Evolutionary conservation across 768 basidiomycete species (phyloP), one percentile per base, ranked within the genome.

Genomic region (Kwoniella sp.): DNA sequence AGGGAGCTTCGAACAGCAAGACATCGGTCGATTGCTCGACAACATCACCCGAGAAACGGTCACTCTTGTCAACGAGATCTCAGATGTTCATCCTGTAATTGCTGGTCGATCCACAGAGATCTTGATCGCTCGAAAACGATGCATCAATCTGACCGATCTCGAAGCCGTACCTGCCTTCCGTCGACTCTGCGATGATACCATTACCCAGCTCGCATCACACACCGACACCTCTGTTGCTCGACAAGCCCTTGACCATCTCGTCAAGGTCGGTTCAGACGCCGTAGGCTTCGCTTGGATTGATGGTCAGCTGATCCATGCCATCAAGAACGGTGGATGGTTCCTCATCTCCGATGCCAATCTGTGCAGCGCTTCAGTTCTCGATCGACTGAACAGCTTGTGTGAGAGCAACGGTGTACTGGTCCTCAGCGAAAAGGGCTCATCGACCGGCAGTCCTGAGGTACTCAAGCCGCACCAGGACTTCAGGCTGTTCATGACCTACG

Each of bases 381-480:
- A 99, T 81, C 86, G 96, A 36, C 86, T 99, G 44, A 99, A 99
- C 79, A 93, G 93, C 29, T 86, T 99, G 10, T 97, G 95, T 77
- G 96, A 99, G 81, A 84, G 85, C 13, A 84, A 89, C 58, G 96
- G 96, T 3, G 83, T 82, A 1, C 81, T 99, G 33, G 86, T 87
- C n/a, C 83, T 99, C 48, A 95, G 87, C 70, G 96, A 99, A 78
- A 86, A 91, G 54, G 96, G 96, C 0, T 86, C 88, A 33, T 86
- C 92, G 55, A 81, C 89, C 63, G 92, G 91, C 25, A 80, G 83
- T 22, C 86, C 92, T 1, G 86, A 92, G 70, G 78, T 87, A 55
- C 81, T 98, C 66, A 83, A 80, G 46, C 94, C 96, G 1, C 94
- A 98, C 76, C 87, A 89, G 1, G 83, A 88, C 69, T 99, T 99